Base-by-base conservation (phyloP, 1,139 yeast genomes). In the Torulaspora globosa region DNA sequence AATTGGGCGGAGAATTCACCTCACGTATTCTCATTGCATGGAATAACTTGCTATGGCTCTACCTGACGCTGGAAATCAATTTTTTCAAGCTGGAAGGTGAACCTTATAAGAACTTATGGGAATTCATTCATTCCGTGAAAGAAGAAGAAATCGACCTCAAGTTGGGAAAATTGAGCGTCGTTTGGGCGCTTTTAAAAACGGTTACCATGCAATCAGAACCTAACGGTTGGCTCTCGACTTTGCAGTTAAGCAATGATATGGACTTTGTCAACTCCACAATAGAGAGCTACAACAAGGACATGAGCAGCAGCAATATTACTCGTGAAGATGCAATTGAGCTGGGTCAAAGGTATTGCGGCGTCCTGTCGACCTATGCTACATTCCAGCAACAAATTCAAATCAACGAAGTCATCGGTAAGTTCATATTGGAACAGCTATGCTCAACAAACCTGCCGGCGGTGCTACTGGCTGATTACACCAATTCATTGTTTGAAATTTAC, bases 401-500 rank as follows among this genome's bases (percentile, higher is more conserved):
- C 26, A 80, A 84, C 33, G 57, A 61, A 18, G 60, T 61, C 6
- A 71, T 80, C 19, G 74, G 80, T 1, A 69, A 74, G 32, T 75
- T 77, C 52, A 67, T 80, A 43, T 46, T 80, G 7, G 66, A 60
- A 16, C 48, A 63, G 24, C 48, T 65, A 18, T 45, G 53, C 4
- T 49, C 62, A 18, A 62, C 63, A 21, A 55, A 60, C 8, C 50
- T 61, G 8, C 66, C 64, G 5, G 62, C 57, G 5, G 45, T 39
- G 48, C 65, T 82, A 6, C 70, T 80, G 5, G 67, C 81, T 43
- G 92, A 84, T 48, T 68, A 82, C 18, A 65, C 86, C 27, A 82
- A 87, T 57, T 70, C 78, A 7, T 59, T 89, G 8, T 88, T 80
- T 65, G 96, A 88, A 51, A 71, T 89, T 6, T 92, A 84, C 65